These are phyloP conservation scores for Barnettozyma vustinii DNA, from an alignment of 805 yeast species.

Conservation along the genomic window DNA sequence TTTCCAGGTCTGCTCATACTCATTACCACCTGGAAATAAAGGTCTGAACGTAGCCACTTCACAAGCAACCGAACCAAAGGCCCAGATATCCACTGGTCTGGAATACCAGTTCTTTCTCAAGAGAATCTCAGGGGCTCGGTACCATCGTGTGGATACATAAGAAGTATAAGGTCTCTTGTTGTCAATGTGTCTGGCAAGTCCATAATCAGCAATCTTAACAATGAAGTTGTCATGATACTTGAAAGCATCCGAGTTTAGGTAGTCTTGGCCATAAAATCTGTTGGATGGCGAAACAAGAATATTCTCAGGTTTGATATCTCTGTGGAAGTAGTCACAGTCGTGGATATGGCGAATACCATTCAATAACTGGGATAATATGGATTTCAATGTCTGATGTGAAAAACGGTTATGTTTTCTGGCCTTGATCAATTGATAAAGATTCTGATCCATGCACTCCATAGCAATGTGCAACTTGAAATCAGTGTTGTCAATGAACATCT, in stretches of 20 bases:
- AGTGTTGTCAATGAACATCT: constrained; percentile 66
- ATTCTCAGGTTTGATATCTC: constrained; percentile 94
- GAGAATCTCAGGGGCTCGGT: constrained; percentile 76
- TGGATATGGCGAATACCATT: constrained; percentile 84
- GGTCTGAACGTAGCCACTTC: constrained; percentile 73
- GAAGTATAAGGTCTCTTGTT: constrained; percentile 58
- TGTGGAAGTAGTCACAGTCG: constrained; percentile 59
- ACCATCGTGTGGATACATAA: constrained; percentile 83
- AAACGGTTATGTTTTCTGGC: constrained; percentile 49
- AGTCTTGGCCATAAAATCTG: constrained; percentile 42
- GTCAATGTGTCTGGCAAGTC: constrained; percentile 58
- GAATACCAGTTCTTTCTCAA: constrained; percentile 59
- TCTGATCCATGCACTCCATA: constrained; percentile 87
- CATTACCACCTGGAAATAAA: constrained; percentile 77
- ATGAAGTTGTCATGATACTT: constrained; percentile 40
- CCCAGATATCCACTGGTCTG: constrained; percentile 78
- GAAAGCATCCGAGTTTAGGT: constrained; percentile 18
- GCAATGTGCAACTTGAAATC: constrained; percentile 65
- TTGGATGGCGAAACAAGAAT: constrained; percentile 61
- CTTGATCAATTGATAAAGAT: constrained; percentile 70
- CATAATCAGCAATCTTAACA: constrained; percentile 76
- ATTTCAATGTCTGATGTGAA: constrained; percentile 52
- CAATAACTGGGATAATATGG: constrained; percentile 66
- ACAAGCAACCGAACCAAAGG: constrained; percentile 73
- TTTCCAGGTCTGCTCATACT: constrained; percentile 70